Evolutionary conservation across 495 filamentous ascomycete species (phyloP).

Genomic region (Mytilinidion resinicola): DNA sequence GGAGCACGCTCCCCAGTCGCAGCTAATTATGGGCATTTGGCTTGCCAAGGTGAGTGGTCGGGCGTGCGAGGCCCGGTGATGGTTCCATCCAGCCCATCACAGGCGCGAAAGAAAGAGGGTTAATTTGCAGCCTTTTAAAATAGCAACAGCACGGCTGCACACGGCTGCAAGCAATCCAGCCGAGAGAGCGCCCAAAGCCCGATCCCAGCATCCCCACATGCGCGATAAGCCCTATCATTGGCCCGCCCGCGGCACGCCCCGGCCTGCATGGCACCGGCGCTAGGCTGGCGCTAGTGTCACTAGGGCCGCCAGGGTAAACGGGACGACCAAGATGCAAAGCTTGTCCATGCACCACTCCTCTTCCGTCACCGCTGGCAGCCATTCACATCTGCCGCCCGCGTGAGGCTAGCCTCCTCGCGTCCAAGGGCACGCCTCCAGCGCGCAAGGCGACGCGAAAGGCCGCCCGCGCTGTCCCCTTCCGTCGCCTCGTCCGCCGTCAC

Average conservation of each 20-base stretch:
- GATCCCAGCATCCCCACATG: not conserved
- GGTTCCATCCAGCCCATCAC: not conserved
- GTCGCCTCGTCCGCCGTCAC: too few species aligned
- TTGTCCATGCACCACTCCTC: too few species aligned
- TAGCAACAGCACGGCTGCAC: not conserved
- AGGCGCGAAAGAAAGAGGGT: not conserved
- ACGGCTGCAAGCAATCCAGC: slow-evolving; percentile 21
- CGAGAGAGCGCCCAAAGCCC: slow-evolving; percentile 3
- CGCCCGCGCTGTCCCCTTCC: too few species aligned
- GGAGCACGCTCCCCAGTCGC: slow-evolving; percentile 4
- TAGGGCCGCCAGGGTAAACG: too few species aligned
- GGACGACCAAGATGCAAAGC: too few species aligned
- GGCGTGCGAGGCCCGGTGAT: not conserved
- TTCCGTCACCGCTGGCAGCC: too few species aligned
- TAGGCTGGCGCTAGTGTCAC: too few species aligned
- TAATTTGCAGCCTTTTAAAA: slow-evolving; percentile 30
- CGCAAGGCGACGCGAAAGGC: too few species aligned
- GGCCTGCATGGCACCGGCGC: not conserved
- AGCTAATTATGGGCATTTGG: slow-evolving; percentile 28
- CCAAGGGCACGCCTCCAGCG: too few species aligned
- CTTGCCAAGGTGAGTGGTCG: not conserved
- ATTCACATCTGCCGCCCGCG: too few species aligned
- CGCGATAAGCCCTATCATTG: slow-evolving; percentile 28
- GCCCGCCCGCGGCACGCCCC: slow-evolving; percentile 5
- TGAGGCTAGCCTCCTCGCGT: too few species aligned